Conservation (phyloP, 306 rosid species). For the Medicago truncatula region DNA sequence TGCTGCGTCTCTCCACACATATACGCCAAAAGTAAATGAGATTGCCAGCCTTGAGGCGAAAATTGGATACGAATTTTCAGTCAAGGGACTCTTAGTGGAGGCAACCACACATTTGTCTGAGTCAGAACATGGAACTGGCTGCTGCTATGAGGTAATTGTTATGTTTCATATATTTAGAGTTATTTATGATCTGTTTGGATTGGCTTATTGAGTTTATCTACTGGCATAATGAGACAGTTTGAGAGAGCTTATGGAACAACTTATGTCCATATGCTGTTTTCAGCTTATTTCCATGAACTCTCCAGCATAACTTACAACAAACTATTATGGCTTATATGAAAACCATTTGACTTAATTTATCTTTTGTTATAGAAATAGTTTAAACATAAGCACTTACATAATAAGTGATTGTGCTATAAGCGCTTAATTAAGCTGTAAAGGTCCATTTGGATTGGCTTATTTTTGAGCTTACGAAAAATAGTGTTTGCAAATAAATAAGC, state of each 20-base stretch:
- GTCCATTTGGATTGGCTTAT: no score
- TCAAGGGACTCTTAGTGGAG: constrained; percentile 83
- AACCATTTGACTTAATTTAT: no score
- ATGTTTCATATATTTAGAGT: constrained; percentile 21
- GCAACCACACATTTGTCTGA: constrained; percentile 82
- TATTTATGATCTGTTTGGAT: constrained; percentile 2
- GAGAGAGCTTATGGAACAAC: background rate
- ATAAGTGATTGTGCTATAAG: background rate
- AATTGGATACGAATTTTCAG: constrained; percentile 70
- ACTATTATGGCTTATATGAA: no score
- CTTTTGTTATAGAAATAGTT: background rate
- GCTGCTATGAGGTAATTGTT: constrained; percentile 75
- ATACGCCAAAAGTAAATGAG: constrained; percentile 61
- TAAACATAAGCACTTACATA: background rate
- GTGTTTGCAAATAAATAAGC: no score
- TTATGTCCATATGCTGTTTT: constrained; percentile 2
- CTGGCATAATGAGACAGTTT: background rate
- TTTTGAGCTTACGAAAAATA: no score
- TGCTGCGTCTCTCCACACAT: constrained; percentile 63
- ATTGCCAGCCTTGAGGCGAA: constrained; percentile 71
- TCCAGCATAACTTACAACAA: background rate
- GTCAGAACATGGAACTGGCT: constrained; percentile 63
- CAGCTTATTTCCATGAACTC: background rate
- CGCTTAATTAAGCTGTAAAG: background rate
- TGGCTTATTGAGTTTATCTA: background rate